A percentile compares a stretch with the other conserved stretches of the same genome.
Evolutionary conservation across 2,329 filamentous ascomycete genomes (phyloP).

Genomic region (Diplodia corticola): DNA sequence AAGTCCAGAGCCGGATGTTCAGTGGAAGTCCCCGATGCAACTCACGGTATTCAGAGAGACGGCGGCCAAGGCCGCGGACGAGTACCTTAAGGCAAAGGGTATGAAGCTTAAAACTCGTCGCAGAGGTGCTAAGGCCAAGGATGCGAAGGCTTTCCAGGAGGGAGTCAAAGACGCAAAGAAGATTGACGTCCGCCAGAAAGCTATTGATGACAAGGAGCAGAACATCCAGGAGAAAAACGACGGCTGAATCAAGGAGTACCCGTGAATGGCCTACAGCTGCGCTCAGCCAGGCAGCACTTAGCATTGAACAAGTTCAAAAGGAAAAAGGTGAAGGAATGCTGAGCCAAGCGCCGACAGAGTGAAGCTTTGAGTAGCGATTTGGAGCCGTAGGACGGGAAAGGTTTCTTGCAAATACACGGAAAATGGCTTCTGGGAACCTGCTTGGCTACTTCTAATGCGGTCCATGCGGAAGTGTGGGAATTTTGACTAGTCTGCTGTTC

Average conservation of each 20-base stretch:
- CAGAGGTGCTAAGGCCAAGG: neutral
- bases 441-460: no score
- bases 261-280: neutral
- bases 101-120: neutral
- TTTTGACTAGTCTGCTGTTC: no score
- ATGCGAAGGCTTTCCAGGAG: neutral
- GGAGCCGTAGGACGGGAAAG: no score
- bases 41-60: neutral
- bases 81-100: neutral
- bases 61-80: neutral
- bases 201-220: neutral
- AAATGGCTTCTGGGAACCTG: no score
- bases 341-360: neutral
- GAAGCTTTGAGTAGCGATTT: neutral
- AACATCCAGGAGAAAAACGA: neutral
- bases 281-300: neutral
- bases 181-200: constrained; percentile 2
- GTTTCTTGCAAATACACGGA: no score
- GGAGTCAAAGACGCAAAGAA: neutral
- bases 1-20: neutral
- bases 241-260: neutral
- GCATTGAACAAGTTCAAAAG: neutral
- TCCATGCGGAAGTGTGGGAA: no score
- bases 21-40: neutral
- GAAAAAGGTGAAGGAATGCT: neutral